Conservation (phyloP, 306 rosid species). For the Trifolium pratense region DNA sequence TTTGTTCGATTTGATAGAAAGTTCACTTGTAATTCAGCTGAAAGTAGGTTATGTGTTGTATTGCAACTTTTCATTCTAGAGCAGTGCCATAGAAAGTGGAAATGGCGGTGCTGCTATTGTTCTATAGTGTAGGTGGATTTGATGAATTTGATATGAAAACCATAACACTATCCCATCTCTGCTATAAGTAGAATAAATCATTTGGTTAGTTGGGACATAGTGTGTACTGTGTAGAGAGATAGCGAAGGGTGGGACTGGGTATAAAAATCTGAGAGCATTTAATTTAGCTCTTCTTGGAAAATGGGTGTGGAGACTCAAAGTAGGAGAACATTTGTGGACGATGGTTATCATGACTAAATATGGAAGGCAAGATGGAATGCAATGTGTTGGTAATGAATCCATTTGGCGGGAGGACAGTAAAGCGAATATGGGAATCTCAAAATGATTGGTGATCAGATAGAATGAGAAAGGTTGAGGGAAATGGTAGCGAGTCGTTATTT, state of each 20-base stretch:
- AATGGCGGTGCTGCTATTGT: not conserved
- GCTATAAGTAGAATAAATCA: not conserved
- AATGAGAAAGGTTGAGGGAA: not conserved
- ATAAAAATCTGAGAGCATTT: too few relatives aligned
- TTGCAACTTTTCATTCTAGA: not conserved
- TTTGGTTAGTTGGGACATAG: not conserved
- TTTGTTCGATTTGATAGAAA: slow-evolving; percentile 7
- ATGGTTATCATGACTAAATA: not conserved
- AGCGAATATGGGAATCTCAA: not conserved
- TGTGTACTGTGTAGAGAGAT: not conserved
- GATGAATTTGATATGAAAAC: not conserved
- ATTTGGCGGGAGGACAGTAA: not conserved
- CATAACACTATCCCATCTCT: not conserved
- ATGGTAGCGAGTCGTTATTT: not conserved
- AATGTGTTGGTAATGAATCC: not conserved
- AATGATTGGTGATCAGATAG: not conserved
- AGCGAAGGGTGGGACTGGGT: not conserved
- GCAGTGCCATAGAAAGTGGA: not conserved
- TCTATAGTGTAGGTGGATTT: not conserved
- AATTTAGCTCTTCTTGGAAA: too few relatives aligned
- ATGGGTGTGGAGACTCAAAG: not conserved
- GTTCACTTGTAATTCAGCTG: not conserved
- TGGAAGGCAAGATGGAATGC: not conserved
- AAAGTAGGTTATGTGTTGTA: slow-evolving; percentile 23
- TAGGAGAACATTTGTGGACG: not conserved